These are phyloP conservation scores for Closterium sp. DNA, from an alignment of 139 green algal species.

Conservation along the genomic window DNA sequence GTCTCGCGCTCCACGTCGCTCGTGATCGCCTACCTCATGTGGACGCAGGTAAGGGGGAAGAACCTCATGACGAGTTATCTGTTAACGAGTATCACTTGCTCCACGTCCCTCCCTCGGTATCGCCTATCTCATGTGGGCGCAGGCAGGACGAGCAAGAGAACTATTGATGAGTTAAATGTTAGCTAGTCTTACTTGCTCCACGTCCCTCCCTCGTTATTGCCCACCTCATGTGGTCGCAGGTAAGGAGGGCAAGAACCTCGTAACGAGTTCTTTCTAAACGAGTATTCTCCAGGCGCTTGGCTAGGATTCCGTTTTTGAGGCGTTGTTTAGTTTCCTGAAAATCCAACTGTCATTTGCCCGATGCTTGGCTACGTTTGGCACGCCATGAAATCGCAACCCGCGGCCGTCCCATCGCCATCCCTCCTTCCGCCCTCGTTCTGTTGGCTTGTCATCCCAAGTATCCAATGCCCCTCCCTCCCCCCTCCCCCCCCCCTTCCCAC, in stretches of 20 bases:
- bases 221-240: slow-evolving; percentile 87
- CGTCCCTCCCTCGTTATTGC: slow-evolving; percentile 78
- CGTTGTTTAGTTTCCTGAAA: too few relatives aligned
- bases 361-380: too few relatives aligned
- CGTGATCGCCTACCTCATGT: slow-evolving; percentile 94
- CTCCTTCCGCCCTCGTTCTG: too few relatives aligned
- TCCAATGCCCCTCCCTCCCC: too few relatives aligned
- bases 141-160: background rate
- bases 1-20: slow-evolving; percentile 84
- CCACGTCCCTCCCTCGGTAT: slow-evolving; percentile 55
- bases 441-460: too few relatives aligned
- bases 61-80: background rate
- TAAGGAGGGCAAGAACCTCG: background rate
- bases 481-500: too few relatives aligned
- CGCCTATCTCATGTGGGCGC: background rate
- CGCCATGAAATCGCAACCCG: too few relatives aligned
- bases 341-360: too few relatives aligned
- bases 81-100: background rate
- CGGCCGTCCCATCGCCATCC: too few relatives aligned
- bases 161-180: too few relatives aligned
- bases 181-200: too few relatives aligned
- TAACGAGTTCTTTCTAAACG: background rate
- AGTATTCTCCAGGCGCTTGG: background rate
- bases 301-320: too few relatives aligned
- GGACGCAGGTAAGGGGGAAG: slow-evolving; percentile 48